Percentiles rank a stretch among this genome's conserved stretches.
Conservation (phyloP, 768 basidiomycete species). For the Psilocybe tampanensis region DNA sequence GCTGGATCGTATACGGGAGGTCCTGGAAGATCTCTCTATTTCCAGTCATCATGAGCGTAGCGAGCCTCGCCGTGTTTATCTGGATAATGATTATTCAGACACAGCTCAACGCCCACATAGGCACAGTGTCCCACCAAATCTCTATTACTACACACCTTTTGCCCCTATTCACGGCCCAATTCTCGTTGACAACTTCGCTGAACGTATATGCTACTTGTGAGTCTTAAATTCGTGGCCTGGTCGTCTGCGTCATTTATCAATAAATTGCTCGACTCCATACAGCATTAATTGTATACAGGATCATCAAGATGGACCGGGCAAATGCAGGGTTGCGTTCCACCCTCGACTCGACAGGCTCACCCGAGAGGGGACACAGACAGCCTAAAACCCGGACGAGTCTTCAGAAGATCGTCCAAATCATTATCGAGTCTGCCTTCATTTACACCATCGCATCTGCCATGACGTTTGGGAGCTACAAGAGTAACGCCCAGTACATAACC, state of each 20-base stretch:
- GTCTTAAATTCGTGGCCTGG: too few species aligned
- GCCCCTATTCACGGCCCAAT: constrained; percentile 1
- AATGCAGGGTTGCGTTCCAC: background rate
- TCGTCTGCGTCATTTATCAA: too few species aligned
- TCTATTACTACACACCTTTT: background rate
- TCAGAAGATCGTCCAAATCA: constrained; percentile 4
- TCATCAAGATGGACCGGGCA: constrained; percentile 1
- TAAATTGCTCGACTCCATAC: too few species aligned
- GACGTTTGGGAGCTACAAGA: constrained; percentile 10
- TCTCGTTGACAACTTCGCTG: constrained; percentile 6
- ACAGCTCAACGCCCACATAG: constrained; percentile 2
- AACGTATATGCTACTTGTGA: constrained; percentile 8
- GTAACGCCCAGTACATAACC: constrained; percentile 8
- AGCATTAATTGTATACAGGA: constrained; percentile 9
- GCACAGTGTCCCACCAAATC: constrained; percentile 4
- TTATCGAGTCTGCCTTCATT: constrained; percentile 10
- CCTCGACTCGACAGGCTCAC: background rate
- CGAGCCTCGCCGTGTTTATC: constrained; percentile 2
- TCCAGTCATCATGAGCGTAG: constrained; percentile 5
- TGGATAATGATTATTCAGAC: constrained; percentile 6
- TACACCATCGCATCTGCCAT: constrained; percentile 5
- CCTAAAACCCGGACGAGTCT: background rate
- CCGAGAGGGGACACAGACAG: background rate
- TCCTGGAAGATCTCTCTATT: constrained; percentile 1
- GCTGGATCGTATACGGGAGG: constrained; percentile 7